Evolutionary conservation across 139 green algal species (phyloP).

Genomic region (Klebsormidium nitens): DNA sequence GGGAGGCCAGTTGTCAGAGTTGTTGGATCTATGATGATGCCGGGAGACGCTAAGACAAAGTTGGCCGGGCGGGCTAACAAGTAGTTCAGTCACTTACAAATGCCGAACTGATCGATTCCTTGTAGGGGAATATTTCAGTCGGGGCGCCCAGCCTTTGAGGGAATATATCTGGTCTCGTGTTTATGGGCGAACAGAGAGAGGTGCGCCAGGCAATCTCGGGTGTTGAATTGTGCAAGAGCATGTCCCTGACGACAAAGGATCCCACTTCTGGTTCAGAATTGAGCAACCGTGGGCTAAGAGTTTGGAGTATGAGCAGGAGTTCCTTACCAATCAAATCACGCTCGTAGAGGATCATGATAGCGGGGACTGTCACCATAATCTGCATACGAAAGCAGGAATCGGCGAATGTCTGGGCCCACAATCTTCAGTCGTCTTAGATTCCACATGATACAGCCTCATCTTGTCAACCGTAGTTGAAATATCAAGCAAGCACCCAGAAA

Average conservation of each 20-base stretch:
- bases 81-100: too few relatives aligned
- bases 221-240: background rate
- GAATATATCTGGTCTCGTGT: conserved; percentile 1
- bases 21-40: conserved; percentile 5
- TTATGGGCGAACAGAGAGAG: background rate
- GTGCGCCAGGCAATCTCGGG: background rate
- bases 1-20: background rate
- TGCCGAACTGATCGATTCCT: too few relatives aligned
- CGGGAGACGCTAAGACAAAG: too few relatives aligned
- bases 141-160: too few relatives aligned
- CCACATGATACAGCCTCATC: too few relatives aligned
- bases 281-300: background rate
- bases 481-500: too few relatives aligned
- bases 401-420: too few relatives aligned
- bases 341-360: conserved; percentile 45
- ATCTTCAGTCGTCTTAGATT: too few relatives aligned
- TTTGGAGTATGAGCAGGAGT: background rate
- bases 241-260: background rate
- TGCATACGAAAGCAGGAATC: too few relatives aligned
- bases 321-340: conserved; percentile 27
- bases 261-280: background rate
- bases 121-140: too few relatives aligned
- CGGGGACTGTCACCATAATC: conserved; percentile 34
- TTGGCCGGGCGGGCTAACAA: too few relatives aligned
- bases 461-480: too few relatives aligned